Conservation (phyloP, 805 yeast genomes). For the Priceomyces haplophilus region DNA sequence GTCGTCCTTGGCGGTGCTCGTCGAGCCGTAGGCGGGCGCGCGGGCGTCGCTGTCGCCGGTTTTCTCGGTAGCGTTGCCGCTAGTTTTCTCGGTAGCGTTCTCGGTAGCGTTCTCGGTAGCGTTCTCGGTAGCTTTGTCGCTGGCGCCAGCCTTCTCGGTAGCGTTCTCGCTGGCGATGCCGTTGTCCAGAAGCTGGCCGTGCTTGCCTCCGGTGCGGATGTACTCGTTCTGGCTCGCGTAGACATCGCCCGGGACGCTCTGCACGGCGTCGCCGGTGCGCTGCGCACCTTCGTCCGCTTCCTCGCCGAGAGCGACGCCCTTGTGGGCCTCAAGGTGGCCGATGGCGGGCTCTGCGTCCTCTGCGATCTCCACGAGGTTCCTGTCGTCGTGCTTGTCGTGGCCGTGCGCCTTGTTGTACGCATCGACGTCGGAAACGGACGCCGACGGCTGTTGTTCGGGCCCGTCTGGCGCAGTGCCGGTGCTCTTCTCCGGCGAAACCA, state of each 20-base stretch:
- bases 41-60: no score
- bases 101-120: no score
- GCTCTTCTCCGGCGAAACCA: conserved; percentile 7
- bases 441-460: not conserved
- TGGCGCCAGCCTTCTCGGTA: not conserved
- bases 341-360: conserved; percentile 16
- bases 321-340: conserved; percentile 14
- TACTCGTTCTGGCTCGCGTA: conserved; percentile 11
- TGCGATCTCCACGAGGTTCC: conserved; percentile 28
- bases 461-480: conserved; percentile 1
- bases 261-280: conserved; percentile 11
- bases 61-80: no score
- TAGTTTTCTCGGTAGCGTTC: not conserved
- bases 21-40: no score
- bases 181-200: conserved; percentile 7
- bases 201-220: conserved; percentile 15
- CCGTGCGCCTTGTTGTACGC: conserved; percentile 27
- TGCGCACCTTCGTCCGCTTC: not conserved
- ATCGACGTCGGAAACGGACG: conserved; percentile 9
- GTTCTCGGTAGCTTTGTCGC: not conserved
- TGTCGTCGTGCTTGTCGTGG: conserved; percentile 14
- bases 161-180: no score
- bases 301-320: conserved; percentile 5
- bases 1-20: conserved; percentile 3
- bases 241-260: conserved; percentile 10